These are phyloP conservation scores for Phtheirospermum japonicum DNA, from an alignment of 257 asterid species.

Conservation along the genomic window DNA sequence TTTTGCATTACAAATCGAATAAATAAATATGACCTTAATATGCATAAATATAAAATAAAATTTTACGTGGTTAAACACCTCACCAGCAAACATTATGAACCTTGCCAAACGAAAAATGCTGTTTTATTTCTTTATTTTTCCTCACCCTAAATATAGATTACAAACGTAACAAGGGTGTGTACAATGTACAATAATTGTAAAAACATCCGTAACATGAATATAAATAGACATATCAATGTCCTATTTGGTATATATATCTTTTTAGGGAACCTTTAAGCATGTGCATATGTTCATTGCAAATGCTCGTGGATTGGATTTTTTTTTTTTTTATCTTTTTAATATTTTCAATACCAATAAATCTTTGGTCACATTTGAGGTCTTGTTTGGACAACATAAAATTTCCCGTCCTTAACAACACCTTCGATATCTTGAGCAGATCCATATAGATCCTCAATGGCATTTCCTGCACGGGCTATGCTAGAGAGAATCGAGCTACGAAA, in stretches of 20 bases:
- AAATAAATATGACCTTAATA: too few species aligned
- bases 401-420: slow-evolving; percentile 89
- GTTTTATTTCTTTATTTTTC: neutral
- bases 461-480: slow-evolving; percentile 82
- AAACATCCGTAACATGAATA: neutral
- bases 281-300: neutral
- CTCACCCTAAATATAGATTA: neutral
- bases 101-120: neutral
- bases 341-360: too few species aligned
- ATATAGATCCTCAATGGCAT: slow-evolving; percentile 74
- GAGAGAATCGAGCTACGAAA: slow-evolving; percentile 70
- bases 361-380: slow-evolving; percentile 85
- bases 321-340: too few species aligned
- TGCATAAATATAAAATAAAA: too few species aligned
- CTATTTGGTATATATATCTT: neutral
- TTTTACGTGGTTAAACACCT: too few species aligned
- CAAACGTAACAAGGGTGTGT: neutral
- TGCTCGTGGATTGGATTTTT: neutral
- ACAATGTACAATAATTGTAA: slow-evolving; percentile 1
- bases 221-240: neutral
- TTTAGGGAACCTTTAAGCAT: neutral
- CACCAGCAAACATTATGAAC: too few species aligned
- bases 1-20: too few species aligned
- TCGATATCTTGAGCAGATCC: slow-evolving; percentile 95
- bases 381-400: slow-evolving; percentile 92